Percentiles rank a stretch among this genome's conserved stretches.
These are phyloP conservation scores for Fusarium avenaceum DNA, from an alignment of 2,329 filamentous ascomycete genomes.

Conservation along the genomic window DNA sequence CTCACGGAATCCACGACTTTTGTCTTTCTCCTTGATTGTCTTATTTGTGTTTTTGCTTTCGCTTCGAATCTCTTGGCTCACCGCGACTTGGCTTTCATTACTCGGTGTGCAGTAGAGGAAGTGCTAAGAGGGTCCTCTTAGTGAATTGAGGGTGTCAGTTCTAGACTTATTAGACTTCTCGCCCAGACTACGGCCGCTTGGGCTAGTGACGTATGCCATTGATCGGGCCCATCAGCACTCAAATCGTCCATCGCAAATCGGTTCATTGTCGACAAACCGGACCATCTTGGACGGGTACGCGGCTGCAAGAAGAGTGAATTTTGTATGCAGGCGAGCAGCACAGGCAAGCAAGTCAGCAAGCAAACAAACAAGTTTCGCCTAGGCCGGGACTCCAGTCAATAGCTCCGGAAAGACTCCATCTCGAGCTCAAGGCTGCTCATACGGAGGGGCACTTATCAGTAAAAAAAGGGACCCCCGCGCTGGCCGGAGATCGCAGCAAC, in stretches of 20 bases:
- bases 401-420: slow-evolving; percentile 12
- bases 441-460: slow-evolving; percentile 24
- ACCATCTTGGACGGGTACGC: slow-evolving; percentile 16
- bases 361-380: slow-evolving; percentile 20
- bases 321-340: slow-evolving; percentile 11
- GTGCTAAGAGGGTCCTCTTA: slow-evolving; percentile 37
- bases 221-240: slow-evolving; percentile 41
- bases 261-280: slow-evolving; percentile 3
- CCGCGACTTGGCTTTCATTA: slow-evolving; percentile 40
- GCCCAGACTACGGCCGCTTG: slow-evolving; percentile 39
- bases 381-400: slow-evolving; percentile 9
- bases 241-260: slow-evolving; percentile 37
- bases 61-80: slow-evolving; percentile 32
- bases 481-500: slow-evolving; percentile 31
- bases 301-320: slow-evolving; percentile 7
- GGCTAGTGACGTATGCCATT: slow-evolving; percentile 47
- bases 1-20: slow-evolving; percentile 13
- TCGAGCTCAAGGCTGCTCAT: slow-evolving; percentile 16
- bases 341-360: slow-evolving; percentile 22
- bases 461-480: slow-evolving; percentile 42
- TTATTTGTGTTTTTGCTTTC: slow-evolving; percentile 17
- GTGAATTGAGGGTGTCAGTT: slow-evolving; percentile 41
- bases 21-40: slow-evolving; percentile 26
- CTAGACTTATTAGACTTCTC: slow-evolving; percentile 47
- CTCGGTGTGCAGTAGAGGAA: slow-evolving; percentile 27